Base-by-base conservation (phyloP, 2,329 filamentous ascomycete genomes). In the Colletotrichum eleusines region DNA sequence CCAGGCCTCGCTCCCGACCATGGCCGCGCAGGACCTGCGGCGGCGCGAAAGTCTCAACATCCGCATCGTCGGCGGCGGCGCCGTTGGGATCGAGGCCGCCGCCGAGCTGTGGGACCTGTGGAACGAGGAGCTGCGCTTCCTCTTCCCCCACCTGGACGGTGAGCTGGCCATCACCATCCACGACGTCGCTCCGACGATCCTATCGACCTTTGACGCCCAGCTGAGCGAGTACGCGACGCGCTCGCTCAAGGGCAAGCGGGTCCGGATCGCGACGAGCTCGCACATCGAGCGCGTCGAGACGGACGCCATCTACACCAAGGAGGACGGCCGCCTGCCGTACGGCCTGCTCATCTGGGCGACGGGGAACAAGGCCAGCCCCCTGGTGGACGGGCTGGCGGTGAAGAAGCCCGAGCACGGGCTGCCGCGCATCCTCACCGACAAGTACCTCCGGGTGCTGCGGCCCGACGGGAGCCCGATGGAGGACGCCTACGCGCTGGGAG, bases 41-140 rank as follows among this genome's bases (percentile, higher is more conserved):
- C 92, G 97, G 85, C 94, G 95, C 75, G 90, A 71, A 7, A 18
- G 99, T 77, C 88, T 99, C 80, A 95, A 98, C 87, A 98, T 98
- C 94, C 95, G 99, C 63, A 95, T 95, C 55, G 92, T 94, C 60
- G 92, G 95, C 75, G 95, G 95, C 84, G 95, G 95, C 69, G 95
- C 95, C 53, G 98, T 95, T 63, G 95, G 95, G 84, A 95, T 99
- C 75, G 96, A 99, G 84, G 99, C 99, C 78, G 96, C 96, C 73
- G 96, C 95, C 82, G 96, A 99, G 85, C 90, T 99, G 69, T 95
- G 97, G 83, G 96, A 99, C 82, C 98, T 99, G 85, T 98, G 99
- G 86, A 94, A 97, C 83, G 91, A 97, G 77, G 96, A 99, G 82
- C 91, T 99, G 82, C 94, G 94, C 88, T 98, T 98, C 86, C 94